Evolutionary conservation across 495 filamentous ascomycete species (phyloP), one percentile per base, ranked within the genome.

Genomic region (Apodospora peruviana): DNA sequence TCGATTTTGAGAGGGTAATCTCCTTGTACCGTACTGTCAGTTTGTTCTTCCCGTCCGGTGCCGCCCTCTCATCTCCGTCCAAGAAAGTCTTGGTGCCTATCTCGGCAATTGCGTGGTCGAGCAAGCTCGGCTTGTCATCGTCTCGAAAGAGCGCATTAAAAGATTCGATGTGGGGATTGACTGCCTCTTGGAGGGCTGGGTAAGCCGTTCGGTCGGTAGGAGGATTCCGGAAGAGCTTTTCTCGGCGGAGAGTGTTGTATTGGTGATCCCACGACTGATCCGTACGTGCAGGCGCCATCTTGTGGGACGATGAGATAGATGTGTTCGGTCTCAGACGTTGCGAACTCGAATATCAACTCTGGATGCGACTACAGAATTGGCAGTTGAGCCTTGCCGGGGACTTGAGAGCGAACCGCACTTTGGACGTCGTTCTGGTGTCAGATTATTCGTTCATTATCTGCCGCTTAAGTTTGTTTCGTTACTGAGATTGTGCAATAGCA

Each of bases 71-170:
- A 41, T 86, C 81, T 40, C 88, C 89, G 67, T 97, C 90, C 27
- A 96, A 76, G 64, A 88, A 90, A 2, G 78, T 78, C 70, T 90
- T 93, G 50, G 83, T 87, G 47, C 93, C 93, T 60, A 97, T 96
- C 59, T 98, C 93, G 60, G 79, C 79, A 45, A 96, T 57, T 11
- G 79, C 89, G 19, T 83, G 81, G 43, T 88, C 83, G 37, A 98
- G 68, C 20, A 95, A 76, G 38, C 84, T 80, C 38, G 75, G 69
- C 54, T 78, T 76, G 53, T 71, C 77, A 50, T 68, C 59, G 57
- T 70, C 72, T 12, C 83, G 83, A 59, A 96, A 90, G 34, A 96
- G 72, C n/a, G 87, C 85, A 74, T 98, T 95, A 81, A 96, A 97
- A 8, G 93, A 91, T 53, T 96, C 82, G 61, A 96, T 82, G 65